Evolutionary conservation across 2,329 filamentous ascomycete genomes (phyloP).

Genomic region (Didymella pomorum): DNA sequence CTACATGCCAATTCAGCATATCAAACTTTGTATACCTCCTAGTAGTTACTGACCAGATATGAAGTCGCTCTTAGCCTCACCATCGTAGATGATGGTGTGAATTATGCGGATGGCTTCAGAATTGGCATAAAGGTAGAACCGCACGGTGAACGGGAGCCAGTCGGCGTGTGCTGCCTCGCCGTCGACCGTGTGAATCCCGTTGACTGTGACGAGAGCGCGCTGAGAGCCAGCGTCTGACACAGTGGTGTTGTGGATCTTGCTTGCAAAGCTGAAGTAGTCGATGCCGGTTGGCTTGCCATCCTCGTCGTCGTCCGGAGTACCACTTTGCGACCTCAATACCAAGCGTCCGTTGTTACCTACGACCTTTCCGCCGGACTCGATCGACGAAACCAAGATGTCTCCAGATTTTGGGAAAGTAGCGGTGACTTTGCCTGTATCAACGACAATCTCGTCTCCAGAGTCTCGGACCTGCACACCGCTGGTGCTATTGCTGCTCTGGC

Average conservation of each 20-base stretch:
- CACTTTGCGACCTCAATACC: slow-evolving; percentile 62
- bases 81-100: slow-evolving; percentile 66
- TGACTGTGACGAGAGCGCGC: slow-evolving; percentile 59
- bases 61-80: slow-evolving; percentile 59
- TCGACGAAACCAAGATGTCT: slow-evolving; percentile 39
- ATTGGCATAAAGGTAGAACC: slow-evolving; percentile 67
- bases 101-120: slow-evolving; percentile 64
- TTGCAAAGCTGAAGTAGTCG: slow-evolving; percentile 58
- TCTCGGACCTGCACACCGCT: slow-evolving; percentile 35
- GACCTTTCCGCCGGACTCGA: slow-evolving; percentile 52
- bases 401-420: slow-evolving; percentile 48
- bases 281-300: slow-evolving; percentile 49
- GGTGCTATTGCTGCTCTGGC: slow-evolving; percentile 31
- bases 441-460: slow-evolving; percentile 32
- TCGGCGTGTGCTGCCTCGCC: slow-evolving; percentile 48
- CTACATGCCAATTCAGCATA: neutral
- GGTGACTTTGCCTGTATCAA: slow-evolving; percentile 46
- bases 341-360: slow-evolving; percentile 53
- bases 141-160: slow-evolving; percentile 64
- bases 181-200: slow-evolving; percentile 48
- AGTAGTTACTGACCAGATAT: slow-evolving; percentile 52
- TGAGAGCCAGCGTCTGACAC: slow-evolving; percentile 55
- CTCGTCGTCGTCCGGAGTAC: slow-evolving; percentile 53
- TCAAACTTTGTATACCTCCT: neutral
- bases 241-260: slow-evolving; percentile 61